A percentile compares a stretch with the other conserved stretches of the same genome.
phyloP scores from a whole-genome alignment of 2,329 filamentous ascomycete species.

The Clonostachys rhizophaga region DNA sequence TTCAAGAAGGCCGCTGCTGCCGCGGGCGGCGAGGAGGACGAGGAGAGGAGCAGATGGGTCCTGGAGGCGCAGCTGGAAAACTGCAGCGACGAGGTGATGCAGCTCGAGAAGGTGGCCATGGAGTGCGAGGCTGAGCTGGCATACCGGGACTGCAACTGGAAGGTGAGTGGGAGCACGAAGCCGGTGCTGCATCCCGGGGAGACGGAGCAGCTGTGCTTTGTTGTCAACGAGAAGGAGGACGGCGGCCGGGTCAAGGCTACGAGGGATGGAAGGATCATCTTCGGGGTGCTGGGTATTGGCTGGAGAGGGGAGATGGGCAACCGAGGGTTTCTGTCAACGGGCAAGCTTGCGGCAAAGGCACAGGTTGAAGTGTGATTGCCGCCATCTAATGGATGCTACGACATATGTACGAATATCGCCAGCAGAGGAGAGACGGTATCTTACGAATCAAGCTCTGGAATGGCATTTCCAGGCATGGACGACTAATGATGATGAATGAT shows the following conservation, averaged over 20 bases:
- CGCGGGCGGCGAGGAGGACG: neutral
- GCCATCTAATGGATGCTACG: neutral
- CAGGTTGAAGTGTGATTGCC: too few relatives aligned
- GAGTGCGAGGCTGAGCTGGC: slow-evolving; percentile 45
- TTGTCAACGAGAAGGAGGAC: slow-evolving; percentile 39
- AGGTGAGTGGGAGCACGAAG: slow-evolving; percentile 30
- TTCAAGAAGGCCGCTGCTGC: neutral
- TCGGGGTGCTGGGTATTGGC: slow-evolving; percentile 80
- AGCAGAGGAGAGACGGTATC: too few relatives aligned
- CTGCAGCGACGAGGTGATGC: slow-evolving; percentile 76
- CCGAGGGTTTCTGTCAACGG: slow-evolving; percentile 80
- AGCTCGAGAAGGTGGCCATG: slow-evolving; percentile 63
- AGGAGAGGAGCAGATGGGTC: slow-evolving; percentile 51
- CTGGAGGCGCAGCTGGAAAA: slow-evolving; percentile 96
- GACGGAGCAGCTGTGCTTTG: slow-evolving; percentile 62
- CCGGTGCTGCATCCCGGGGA: slow-evolving; percentile 59
- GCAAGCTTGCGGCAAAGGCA: slow-evolving; percentile 61
- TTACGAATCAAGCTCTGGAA: too few relatives aligned
- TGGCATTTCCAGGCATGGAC: too few relatives aligned
- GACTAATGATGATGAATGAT: too few relatives aligned
- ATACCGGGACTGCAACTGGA: slow-evolving; percentile 55
- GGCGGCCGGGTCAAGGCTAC: slow-evolving; percentile 36
- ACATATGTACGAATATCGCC: neutral
- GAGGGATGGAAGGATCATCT: slow-evolving; percentile 54
- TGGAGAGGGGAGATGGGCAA: slow-evolving; percentile 92